A percentile compares a stretch with the other conserved stretches of the same genome.
Conservation (phyloP, 768 basidiomycete genomes). For the Tephrocybe sp. region DNA sequence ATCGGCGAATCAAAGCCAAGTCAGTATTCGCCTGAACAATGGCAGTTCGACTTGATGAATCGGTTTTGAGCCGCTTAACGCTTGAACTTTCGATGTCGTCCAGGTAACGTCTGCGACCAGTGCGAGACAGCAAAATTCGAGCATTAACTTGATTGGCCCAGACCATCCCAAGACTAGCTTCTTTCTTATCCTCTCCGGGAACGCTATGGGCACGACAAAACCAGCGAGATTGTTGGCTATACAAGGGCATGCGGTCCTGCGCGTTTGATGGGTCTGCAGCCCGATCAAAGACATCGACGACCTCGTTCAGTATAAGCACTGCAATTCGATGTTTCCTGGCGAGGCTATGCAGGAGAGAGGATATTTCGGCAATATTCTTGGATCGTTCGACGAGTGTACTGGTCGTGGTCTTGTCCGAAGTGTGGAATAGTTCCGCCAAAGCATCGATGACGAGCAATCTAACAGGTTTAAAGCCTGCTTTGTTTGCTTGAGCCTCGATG, state of each 20-base stretch:
- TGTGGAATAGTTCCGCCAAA: constrained; percentile 81
- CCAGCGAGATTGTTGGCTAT: constrained; percentile 72
- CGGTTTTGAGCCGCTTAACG: constrained; percentile 27
- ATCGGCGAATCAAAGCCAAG: constrained; percentile 59
- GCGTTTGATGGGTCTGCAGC: constrained; percentile 15
- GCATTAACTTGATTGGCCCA: constrained; percentile 94
- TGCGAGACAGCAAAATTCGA: constrained; percentile 79
- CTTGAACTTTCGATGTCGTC: constrained; percentile 26
- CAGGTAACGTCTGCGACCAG: constrained; percentile 62
- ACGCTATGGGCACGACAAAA: constrained; percentile 66
- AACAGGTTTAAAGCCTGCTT: constrained; percentile 50
- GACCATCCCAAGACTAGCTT: constrained; percentile 81
- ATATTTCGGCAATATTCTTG: constrained; percentile 62
- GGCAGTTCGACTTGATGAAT: not conserved
- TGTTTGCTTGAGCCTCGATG: constrained; percentile 32
- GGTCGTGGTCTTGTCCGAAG: constrained; percentile 54
- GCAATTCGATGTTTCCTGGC: constrained; percentile 65
- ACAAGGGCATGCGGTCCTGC: constrained; percentile 44
- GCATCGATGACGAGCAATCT: constrained; percentile 86
- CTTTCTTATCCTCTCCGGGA: constrained; percentile 61
- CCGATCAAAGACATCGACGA: constrained; percentile 69
- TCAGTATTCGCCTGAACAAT: constrained; percentile 24
- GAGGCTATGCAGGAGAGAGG: constrained; percentile 66
- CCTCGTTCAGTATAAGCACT: constrained; percentile 86
- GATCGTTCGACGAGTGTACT: constrained; percentile 71